Conservation (phyloP, 345 rosid genomes). For the Gossypium thurberi region DNA sequence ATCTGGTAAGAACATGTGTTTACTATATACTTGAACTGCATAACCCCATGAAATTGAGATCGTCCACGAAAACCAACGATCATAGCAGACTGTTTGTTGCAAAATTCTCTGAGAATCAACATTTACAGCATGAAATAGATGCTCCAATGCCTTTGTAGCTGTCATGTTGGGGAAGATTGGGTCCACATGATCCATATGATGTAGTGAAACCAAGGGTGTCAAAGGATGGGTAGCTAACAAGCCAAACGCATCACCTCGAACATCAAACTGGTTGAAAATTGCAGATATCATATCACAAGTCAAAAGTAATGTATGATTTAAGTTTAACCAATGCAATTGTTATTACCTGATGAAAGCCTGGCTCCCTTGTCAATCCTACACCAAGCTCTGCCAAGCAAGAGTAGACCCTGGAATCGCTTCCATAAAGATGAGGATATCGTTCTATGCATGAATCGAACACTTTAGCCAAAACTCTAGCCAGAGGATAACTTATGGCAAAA, state of each 20-base stretch:
- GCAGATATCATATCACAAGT: background rate
- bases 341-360: slow-evolving; percentile 91
- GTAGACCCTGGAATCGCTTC: slow-evolving; percentile 66
- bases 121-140: slow-evolving; percentile 42
- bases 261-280: slow-evolving; percentile 45
- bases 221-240: slow-evolving; percentile 66
- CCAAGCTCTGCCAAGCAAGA: slow-evolving; percentile 85
- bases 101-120: slow-evolving; percentile 60
- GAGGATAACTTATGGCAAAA: slow-evolving; percentile 63
- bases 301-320: background rate
- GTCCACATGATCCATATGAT: slow-evolving; percentile 49
- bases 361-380: slow-evolving; percentile 56
- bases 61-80: slow-evolving; percentile 71
- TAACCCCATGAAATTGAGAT: slow-evolving; percentile 85
- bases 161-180: slow-evolving; percentile 80
- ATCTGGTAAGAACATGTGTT: slow-evolving; percentile 38
- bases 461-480: slow-evolving; percentile 62
- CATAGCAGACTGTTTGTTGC: slow-evolving; percentile 79
- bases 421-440: slow-evolving; percentile 76
- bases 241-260: slow-evolving; percentile 67
- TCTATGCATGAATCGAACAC: slow-evolving; percentile 72
- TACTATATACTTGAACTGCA: slow-evolving; percentile 53
- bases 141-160: slow-evolving; percentile 35
- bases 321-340: background rate
- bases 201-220: slow-evolving; percentile 68